phyloP scores from a whole-genome alignment of 1,139 yeast genomes.

The Meyerozyma carpophila region DNA sequence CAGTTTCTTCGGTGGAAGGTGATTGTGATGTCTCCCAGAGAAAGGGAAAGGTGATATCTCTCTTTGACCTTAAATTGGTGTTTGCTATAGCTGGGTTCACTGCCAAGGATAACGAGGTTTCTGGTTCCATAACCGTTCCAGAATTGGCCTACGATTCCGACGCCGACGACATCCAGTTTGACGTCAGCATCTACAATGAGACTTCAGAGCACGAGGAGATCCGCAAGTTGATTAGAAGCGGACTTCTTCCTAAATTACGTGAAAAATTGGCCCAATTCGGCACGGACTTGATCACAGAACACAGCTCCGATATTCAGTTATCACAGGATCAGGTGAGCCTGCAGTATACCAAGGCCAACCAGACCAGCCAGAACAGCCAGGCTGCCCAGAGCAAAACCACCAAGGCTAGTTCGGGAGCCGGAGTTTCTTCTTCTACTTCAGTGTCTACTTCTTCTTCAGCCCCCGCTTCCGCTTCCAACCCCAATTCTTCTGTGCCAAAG shows the following conservation, averaged over 20 bases:
- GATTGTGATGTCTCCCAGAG: slow-evolving; percentile 96
- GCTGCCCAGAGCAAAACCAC: neutral
- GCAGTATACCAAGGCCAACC: slow-evolving; percentile 61
- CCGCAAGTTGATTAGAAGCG: slow-evolving; percentile 41
- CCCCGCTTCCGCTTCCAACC: neutral
- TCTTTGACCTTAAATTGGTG: slow-evolving; percentile 74
- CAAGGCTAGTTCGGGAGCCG: slow-evolving; percentile 14
- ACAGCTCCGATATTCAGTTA: slow-evolving; percentile 86
- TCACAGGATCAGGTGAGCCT: slow-evolving; percentile 61
- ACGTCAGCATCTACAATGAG: slow-evolving; percentile 62
- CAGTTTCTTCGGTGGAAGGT: slow-evolving; percentile 75
- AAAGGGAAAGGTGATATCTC: slow-evolving; percentile 90
- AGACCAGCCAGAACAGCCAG: slow-evolving; percentile 11
- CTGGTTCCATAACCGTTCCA: slow-evolving; percentile 77
- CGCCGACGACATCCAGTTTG: slow-evolving; percentile 78
- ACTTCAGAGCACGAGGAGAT: slow-evolving; percentile 40
- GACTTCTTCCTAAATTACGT: slow-evolving; percentile 68
- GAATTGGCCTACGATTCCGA: slow-evolving; percentile 95
- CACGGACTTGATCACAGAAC: slow-evolving; percentile 62
- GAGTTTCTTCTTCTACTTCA: too few relatives aligned
- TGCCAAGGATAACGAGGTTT: slow-evolving; percentile 23
- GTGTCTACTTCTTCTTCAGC: slow-evolving; percentile 7
- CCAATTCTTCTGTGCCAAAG: slow-evolving; percentile 34
- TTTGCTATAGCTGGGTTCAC: slow-evolving; percentile 51
- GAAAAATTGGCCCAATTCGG: slow-evolving; percentile 61